A percentile compares a stretch with the other conserved stretches of the same genome.
These are phyloP conservation scores for Candida pseudocylindracea DNA, from an alignment of 1,139 yeast genomes.

Conservation along the genomic window DNA sequence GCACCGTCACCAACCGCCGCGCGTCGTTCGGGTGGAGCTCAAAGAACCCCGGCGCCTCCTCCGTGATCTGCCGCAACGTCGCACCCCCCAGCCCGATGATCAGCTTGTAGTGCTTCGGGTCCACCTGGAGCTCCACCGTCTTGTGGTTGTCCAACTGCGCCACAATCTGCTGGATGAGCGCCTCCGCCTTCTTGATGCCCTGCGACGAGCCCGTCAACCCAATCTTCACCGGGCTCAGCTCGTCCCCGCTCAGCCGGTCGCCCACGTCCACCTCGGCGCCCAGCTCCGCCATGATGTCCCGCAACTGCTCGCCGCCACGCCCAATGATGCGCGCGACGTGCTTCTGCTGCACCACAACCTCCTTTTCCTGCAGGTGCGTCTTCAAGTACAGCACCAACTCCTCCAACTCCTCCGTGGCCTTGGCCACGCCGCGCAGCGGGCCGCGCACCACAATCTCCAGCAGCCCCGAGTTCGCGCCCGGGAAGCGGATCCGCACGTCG, in stretches of 20 bases:
- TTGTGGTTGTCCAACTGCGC: constrained; percentile 45
- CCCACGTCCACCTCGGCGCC: constrained; percentile 58
- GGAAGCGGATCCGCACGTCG: constrained; percentile 64
- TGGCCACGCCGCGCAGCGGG: constrained; percentile 73
- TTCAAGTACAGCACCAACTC: constrained; percentile 74
- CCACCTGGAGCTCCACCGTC: constrained; percentile 41
- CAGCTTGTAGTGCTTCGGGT: constrained; percentile 57
- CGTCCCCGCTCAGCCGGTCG: constrained; percentile 17
- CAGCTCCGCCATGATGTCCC: constrained; percentile 59
- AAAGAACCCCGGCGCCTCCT: constrained; percentile 59
- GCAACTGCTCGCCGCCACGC: constrained; percentile 66
- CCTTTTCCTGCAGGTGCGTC: constrained; percentile 57
- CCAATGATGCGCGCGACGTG: constrained; percentile 80
- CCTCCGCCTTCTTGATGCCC: constrained; percentile 57
- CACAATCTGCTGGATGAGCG: constrained; percentile 39
- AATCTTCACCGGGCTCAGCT: constrained; percentile 27
- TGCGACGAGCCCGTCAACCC: constrained; percentile 62
- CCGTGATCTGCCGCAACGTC: constrained; percentile 49
- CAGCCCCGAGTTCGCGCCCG: constrained; percentile 17
- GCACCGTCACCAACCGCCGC: constrained; percentile 56
- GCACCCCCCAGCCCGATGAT: constrained; percentile 73
- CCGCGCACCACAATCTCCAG: constrained; percentile 73
- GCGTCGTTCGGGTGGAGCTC: constrained; percentile 20
- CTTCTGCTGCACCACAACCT: constrained; percentile 41
- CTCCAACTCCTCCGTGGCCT: constrained; percentile 69